Conservation (phyloP, 2,329 filamentous ascomycete genomes). For the Claviceps spartinae region DNA sequence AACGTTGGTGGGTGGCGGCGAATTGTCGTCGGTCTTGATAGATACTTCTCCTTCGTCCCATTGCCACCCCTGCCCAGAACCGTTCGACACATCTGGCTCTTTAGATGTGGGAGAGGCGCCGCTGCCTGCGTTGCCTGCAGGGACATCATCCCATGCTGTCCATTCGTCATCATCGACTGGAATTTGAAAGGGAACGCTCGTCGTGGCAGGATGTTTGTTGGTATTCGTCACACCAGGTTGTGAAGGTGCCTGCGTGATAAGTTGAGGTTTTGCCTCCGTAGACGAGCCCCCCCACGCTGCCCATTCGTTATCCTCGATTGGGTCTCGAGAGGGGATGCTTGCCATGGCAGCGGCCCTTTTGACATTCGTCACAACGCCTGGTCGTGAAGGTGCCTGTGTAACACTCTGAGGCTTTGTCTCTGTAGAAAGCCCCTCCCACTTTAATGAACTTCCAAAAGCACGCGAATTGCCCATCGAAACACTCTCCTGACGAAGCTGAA, state of each 20-base stretch:
- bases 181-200: too few species aligned
- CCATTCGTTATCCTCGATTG: slow-evolving; percentile 20
- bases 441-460: slow-evolving; percentile 9
- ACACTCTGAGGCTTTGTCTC: slow-evolving; percentile 29
- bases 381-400: slow-evolving; percentile 38
- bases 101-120: slow-evolving; percentile 9
- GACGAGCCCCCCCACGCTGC: slow-evolving; percentile 23
- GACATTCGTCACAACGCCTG: slow-evolving; percentile 8
- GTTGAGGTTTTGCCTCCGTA: slow-evolving; percentile 27
- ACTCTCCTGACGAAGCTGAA: background rate
- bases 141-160: slow-evolving; percentile 36
- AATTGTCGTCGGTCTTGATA: slow-evolving; percentile 15
- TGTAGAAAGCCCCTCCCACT: slow-evolving; percentile 15
- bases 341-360: slow-evolving; percentile 4
- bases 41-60: slow-evolving; percentile 32
- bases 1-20: slow-evolving; percentile 65
- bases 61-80: slow-evolving; percentile 26
- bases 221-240: slow-evolving; percentile 20
- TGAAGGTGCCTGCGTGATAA: slow-evolving; percentile 34
- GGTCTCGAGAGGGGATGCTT: slow-evolving; percentile 1
- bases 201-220: too few species aligned
- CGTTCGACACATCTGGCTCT: slow-evolving; percentile 12
- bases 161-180: slow-evolving; percentile 31
- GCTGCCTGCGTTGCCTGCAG: slow-evolving; percentile 10
- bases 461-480: background rate